Evolutionary conservation across 192 early-diverging fungal species (phyloP).

Genomic region (Thoreauomyces humboldtii): DNA sequence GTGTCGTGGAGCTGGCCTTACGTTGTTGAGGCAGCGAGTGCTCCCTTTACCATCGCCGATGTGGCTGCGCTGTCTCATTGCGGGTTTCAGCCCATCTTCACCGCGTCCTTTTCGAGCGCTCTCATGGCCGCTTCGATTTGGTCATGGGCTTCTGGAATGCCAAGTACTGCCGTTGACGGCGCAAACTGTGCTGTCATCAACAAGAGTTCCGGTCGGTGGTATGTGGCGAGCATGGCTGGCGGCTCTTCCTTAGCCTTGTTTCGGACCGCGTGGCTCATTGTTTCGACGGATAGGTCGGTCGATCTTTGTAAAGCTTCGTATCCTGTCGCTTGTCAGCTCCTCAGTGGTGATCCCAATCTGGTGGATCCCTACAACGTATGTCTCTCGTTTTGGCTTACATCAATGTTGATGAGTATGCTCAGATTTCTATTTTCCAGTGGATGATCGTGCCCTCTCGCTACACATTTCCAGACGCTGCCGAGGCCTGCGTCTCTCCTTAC

Average conservation of each 20-base stretch:
- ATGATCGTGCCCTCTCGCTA: not conserved
- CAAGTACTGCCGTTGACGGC: not conserved
- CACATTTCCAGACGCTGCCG: not conserved
- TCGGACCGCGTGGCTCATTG: too few relatives aligned
- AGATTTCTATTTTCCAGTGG: too few relatives aligned
- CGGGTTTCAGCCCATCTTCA: conserved; percentile 22
- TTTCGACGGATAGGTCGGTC: conserved; percentile 4
- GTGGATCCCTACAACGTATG: conserved; percentile 4
- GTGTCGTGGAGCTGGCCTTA: conserved; percentile 21
- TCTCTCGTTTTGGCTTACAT: not conserved
- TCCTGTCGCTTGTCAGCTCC: conserved; percentile 5
- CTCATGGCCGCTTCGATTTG: conserved; percentile 14
- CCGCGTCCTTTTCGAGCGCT: not conserved
- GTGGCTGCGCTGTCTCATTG: conserved; percentile 1
- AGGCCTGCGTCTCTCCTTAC: conserved; percentile 1
- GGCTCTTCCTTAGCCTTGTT: too few relatives aligned
- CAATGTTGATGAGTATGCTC: too few relatives aligned
- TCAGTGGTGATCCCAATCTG: not conserved
- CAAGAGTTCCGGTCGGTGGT: conserved; percentile 13
- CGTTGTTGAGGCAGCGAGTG: conserved; percentile 1
- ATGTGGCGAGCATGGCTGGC: too few relatives aligned
- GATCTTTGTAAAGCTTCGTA: not conserved
- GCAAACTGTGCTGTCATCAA: conserved; percentile 12
- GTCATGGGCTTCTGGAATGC: conserved; percentile 16
- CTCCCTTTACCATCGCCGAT: conserved; percentile 4